Evolutionary conservation across 805 yeast genomes (phyloP).

Genomic region (Lachancea sp.): DNA sequence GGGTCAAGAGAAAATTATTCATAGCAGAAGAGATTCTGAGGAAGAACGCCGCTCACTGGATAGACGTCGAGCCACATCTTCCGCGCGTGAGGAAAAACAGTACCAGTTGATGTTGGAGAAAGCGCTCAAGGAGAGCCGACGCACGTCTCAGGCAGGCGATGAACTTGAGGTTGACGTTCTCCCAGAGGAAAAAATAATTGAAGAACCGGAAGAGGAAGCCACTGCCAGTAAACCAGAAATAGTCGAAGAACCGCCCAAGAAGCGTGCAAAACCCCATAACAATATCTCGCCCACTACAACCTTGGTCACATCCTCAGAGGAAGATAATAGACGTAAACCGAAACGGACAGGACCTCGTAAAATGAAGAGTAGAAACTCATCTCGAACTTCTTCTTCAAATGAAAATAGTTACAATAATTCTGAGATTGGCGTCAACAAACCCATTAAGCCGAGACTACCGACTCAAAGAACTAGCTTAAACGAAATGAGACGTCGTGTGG

Average conservation of each 20-base stretch:
- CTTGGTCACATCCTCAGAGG: constrained; percentile 6
- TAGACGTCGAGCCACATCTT: constrained; percentile 35
- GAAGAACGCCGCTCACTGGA: constrained; percentile 26
- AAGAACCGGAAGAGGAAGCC: not conserved
- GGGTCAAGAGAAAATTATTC: constrained; percentile 1
- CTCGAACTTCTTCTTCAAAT: constrained; percentile 5
- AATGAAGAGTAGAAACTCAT: not conserved
- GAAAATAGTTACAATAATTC: constrained; percentile 4
- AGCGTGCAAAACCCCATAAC: constrained; percentile 4
- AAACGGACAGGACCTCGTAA: constrained; percentile 8
- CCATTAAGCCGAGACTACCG: constrained; percentile 80
- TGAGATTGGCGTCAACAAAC: constrained; percentile 53
- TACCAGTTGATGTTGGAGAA: constrained; percentile 38
- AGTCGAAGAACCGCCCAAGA: constrained; percentile 5
- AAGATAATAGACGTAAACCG: constrained; percentile 5
- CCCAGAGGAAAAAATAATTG: not conserved
- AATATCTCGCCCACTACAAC: constrained; percentile 6
- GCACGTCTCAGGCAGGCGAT: constrained; percentile 28
- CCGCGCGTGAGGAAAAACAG: constrained; percentile 40
- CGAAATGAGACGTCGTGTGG: constrained; percentile 83
- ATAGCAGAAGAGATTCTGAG: constrained; percentile 12
- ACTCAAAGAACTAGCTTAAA: constrained; percentile 64
- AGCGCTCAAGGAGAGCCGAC: constrained; percentile 37
- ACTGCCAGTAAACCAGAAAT: not conserved
- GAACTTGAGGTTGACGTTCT: not conserved